These are phyloP conservation scores for Diaporthe eres DNA, from an alignment of 2,329 filamentous ascomycete genomes.

Conservation along the genomic window DNA sequence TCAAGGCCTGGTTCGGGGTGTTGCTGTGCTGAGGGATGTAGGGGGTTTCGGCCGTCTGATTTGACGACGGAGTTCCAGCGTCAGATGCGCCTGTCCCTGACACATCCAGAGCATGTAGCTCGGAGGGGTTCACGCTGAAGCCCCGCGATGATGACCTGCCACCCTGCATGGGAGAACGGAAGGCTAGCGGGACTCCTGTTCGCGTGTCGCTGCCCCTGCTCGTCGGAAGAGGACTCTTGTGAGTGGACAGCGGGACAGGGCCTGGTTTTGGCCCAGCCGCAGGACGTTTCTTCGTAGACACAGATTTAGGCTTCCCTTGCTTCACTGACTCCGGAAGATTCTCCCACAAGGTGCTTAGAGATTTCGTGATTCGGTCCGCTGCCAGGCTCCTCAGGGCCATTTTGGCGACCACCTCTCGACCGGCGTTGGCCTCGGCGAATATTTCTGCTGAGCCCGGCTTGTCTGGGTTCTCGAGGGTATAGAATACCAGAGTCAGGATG, in stretches of 20 bases:
- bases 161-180: conserved; percentile 39
- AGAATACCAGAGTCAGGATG: conserved; percentile 84
- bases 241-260: conserved; percentile 44
- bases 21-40: conserved; percentile 34
- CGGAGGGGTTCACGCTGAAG: conserved; percentile 58
- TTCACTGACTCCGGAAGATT: conserved; percentile 82
- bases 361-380: conserved; percentile 85
- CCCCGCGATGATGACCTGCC: conserved; percentile 48
- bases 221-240: conserved; percentile 26
- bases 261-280: conserved; percentile 61
- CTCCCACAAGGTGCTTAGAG: conserved; percentile 84
- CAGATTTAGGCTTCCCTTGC: conserved; percentile 57
- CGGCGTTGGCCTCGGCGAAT: conserved; percentile 86
- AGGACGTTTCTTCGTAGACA: conserved; percentile 69
- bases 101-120: conserved; percentile 62
- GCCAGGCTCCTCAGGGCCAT: conserved; percentile 89
- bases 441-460: conserved; percentile 83
- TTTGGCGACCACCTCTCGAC: conserved; percentile 84
- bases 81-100: conserved; percentile 57
- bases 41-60: conserved; percentile 46
- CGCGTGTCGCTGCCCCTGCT: neutral
- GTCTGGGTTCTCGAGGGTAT: conserved; percentile 83
- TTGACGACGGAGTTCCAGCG: conserved; percentile 50
- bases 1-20: conserved; percentile 48
- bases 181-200: neutral